Base-by-base conservation (phyloP, 192 early-diverging fungal genomes). In the Coemansia sp. region DNA sequence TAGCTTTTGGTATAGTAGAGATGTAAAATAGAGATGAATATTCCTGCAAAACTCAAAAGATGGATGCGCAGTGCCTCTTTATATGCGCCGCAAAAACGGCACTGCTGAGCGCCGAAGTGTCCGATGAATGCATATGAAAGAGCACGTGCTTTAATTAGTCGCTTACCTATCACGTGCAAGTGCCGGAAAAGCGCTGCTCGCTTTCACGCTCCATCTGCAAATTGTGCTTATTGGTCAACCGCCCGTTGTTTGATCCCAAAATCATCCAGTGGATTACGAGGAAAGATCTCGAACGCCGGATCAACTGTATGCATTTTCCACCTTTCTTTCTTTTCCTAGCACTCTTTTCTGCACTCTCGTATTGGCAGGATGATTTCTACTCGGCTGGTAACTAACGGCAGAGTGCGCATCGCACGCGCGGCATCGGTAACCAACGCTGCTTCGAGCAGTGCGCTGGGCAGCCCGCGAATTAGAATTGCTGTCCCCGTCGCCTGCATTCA, bases 151-250 rank as follows among this genome's bases (percentile, higher is more conserved):
- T 52, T 23, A 25, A 62, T 14, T 21, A 10, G 38, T 38, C 62
- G 35, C 14, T 55, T 50, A n/a, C 29, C 53, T 45, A 64, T 64
- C 62, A 61, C 47, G 60, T 61, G 60, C 47, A 50, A 47, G 25
- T 19, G 48, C 48, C 16, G 48, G 29, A 19, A 41, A 6, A 35
- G 31, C 31, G 26, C 54, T 11, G 25, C 53, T 4, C 25, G 6
- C 22, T 56, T 26, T 56, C 54, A 35, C 54, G 23, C 29, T 56
- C 52, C 31, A 7, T 35, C 31, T 6, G 8, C 6, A 35, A 35
- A 8, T 35, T 8, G 31, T 8, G 6, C 8, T 35, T 8, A 35
- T 35, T 35, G 31, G 31, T 9, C 8, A 8, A 8, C 31, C 6
- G 27, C 31, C 5, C 1, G 31, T 6, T 8, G 31, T 35, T 35